phyloP scores from a whole-genome alignment of 2,329 filamentous ascomycete genomes.

The Cladophialophora psammophila region DNA sequence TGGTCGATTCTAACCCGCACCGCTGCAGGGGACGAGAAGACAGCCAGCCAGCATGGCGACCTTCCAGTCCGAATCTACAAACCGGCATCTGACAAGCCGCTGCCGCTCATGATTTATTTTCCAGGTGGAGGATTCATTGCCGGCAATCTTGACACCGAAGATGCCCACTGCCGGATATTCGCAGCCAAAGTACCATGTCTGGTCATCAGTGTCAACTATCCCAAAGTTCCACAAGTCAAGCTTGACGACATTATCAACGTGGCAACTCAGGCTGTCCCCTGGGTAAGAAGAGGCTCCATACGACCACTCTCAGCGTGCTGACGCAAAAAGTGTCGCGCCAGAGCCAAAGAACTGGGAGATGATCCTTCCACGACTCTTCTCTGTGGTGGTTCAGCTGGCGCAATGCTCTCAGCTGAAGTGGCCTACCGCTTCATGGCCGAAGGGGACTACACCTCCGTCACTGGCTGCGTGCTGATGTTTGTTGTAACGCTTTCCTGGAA shows the following conservation, averaged over 20 bases:
- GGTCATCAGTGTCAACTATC: conserved; percentile 48
- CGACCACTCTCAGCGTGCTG: neutral
- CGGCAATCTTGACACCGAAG: conserved; percentile 48
- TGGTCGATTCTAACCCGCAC: neutral
- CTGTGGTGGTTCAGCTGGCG: conserved; percentile 35
- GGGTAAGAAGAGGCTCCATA: conserved; percentile 21
- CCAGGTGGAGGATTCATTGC: conserved; percentile 49
- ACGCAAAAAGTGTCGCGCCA: conserved; percentile 24
- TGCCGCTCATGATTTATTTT: conserved; percentile 47
- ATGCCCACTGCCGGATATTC: conserved; percentile 46
- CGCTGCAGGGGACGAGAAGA: conserved; percentile 32
- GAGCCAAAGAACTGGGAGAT: conserved; percentile 28
- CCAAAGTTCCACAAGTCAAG: conserved; percentile 33
- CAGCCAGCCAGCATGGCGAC: conserved; percentile 25
- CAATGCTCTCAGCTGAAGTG: conserved; percentile 32
- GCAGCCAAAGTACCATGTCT: conserved; percentile 44
- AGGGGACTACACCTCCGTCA: conserved; percentile 30
- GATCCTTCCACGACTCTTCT: conserved; percentile 35
- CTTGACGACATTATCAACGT: conserved; percentile 35
- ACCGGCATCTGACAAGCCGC: conserved; percentile 28
- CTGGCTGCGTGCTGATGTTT: conserved; percentile 32
- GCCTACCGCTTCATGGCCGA: conserved; percentile 35
- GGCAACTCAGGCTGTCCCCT: conserved; percentile 28
- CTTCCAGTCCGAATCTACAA: conserved; percentile 38
- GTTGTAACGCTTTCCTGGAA: conserved; percentile 32